phyloP scores from a whole-genome alignment of 208 protist species.

The Crithidia mellificae region DNA sequence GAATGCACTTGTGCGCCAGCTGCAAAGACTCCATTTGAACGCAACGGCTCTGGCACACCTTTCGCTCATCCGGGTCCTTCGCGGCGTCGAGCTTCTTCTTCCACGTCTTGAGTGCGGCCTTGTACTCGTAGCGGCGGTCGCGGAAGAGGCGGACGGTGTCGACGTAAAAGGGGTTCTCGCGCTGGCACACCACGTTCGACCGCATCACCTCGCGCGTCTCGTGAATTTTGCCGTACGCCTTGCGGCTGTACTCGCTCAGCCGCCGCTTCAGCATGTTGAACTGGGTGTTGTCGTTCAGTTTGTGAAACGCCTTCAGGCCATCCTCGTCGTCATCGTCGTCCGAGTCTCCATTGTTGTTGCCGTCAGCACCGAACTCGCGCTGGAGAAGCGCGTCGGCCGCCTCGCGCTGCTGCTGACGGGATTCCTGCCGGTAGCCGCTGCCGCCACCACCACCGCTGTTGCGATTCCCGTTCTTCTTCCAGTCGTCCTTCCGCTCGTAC shows the following conservation, averaged over 20 bases:
- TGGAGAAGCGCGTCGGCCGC: conserved; percentile 64
- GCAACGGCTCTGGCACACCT: conserved; percentile 90
- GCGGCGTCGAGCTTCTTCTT: conserved; percentile 89
- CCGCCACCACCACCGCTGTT: conserved; percentile 22
- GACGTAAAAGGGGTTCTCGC: conserved; percentile 99
- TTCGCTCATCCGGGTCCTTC: conserved; percentile 82
- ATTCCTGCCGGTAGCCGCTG: conserved; percentile 75
- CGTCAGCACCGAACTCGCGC: conserved; percentile 33
- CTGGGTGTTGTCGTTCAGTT: conserved; percentile 90
- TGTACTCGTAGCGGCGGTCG: conserved; percentile 99
- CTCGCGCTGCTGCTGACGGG: conserved; percentile 59
- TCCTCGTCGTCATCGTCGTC: conserved; percentile 51
- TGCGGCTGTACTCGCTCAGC: conserved; percentile 95
- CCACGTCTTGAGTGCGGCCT: conserved; percentile 97
- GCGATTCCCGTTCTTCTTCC: conserved; percentile 40
- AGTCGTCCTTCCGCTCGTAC: conserved; percentile 76
- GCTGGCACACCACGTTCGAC: conserved; percentile 98
- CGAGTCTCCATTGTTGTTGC: conserved; percentile 25
- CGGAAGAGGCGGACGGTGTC: conserved; percentile 99
- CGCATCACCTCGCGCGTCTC: conserved; percentile 90
- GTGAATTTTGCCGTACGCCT: conserved; percentile 98
- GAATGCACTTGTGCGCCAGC: conserved; percentile 99
- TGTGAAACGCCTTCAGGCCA: conserved; percentile 79
- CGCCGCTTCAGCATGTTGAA: conserved; percentile 94
- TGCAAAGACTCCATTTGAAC: conserved; percentile 99